Percentiles rank a stretch among this genome's conserved stretches.
These are phyloP conservation scores for Penicillium fimorum DNA, from an alignment of 495 filamentous ascomycete genomes.

Conservation along the genomic window DNA sequence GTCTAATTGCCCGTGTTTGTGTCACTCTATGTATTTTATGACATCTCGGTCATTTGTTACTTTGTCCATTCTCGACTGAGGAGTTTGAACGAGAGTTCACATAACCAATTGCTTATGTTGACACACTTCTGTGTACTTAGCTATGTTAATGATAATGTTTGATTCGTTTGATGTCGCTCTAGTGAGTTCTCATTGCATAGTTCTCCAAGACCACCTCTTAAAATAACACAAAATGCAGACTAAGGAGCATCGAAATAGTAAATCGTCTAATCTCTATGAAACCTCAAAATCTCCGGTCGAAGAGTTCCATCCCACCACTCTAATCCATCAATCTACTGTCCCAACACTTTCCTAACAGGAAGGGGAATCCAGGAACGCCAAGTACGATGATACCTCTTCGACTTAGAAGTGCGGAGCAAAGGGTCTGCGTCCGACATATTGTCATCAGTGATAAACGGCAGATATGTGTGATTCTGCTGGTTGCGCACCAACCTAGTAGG, in stretches of 20 bases:
- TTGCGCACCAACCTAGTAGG: background rate
- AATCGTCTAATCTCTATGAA: constrained; percentile 6
- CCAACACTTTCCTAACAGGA: background rate
- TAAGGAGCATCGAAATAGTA: background rate
- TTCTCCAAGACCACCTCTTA: background rate
- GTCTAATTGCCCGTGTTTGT: constrained; percentile 20
- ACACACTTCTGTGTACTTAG: background rate
- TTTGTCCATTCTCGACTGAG: background rate
- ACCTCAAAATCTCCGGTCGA: constrained; percentile 21
- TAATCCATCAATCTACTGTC: background rate
- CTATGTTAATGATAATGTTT: background rate
- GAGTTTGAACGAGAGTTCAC: background rate
- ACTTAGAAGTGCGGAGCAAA: background rate
- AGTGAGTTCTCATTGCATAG: too few relatives aligned
- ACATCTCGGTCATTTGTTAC: background rate
- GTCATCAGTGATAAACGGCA: background rate
- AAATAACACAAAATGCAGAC: background rate
- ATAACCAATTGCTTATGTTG: background rate
- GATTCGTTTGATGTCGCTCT: background rate
- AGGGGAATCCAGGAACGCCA: constrained; percentile 10
- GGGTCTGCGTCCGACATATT: background rate
- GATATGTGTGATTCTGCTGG: background rate
- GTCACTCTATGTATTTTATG: background rate
- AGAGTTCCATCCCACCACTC: constrained; percentile 17
- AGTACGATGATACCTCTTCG: background rate